Percentiles rank a stretch among this genome's conserved stretches.
Evolutionary conservation across 2,329 filamentous ascomycete genomes (phyloP).

Genomic region (Fusarium graminum): DNA sequence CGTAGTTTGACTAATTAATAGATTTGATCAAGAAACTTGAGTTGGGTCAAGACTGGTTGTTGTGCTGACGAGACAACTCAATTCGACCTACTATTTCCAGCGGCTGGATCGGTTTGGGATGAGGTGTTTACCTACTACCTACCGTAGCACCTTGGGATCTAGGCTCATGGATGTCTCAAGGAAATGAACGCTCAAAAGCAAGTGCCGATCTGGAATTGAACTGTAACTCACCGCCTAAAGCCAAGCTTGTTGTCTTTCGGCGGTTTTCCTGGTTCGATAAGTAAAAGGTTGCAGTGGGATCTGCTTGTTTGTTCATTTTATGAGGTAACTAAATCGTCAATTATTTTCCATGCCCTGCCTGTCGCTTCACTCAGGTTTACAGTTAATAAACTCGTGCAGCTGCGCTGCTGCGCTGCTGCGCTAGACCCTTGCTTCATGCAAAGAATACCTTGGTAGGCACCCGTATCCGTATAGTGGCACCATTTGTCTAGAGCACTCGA

Average conservation of each 20-base stretch:
- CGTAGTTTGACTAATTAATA: constrained; percentile 3
- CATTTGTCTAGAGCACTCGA: constrained; percentile 29
- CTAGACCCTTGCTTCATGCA: constrained; percentile 41
- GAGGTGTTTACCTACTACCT: constrained; percentile 21
- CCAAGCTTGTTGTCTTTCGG: constrained; percentile 16
- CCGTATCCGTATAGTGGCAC: constrained; percentile 12
- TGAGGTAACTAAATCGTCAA: constrained; percentile 43
- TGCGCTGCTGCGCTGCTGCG: constrained; percentile 39
- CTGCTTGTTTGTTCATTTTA: constrained; percentile 41
- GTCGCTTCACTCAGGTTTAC: constrained; percentile 1
- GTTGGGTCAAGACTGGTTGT: constrained; percentile 3
- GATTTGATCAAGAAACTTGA: constrained; percentile 12
- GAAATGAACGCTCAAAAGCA: constrained; percentile 34
- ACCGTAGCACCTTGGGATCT: constrained; percentile 30
- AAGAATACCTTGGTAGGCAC: constrained; percentile 25
- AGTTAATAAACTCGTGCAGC: constrained; percentile 41
- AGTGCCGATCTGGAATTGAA: constrained; percentile 28
- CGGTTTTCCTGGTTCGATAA: constrained; percentile 15
- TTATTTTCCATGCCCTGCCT: constrained; percentile 22
- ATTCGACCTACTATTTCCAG: constrained; percentile 25
- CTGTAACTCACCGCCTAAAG: constrained; percentile 40
- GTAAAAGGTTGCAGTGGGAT: constrained; percentile 4
- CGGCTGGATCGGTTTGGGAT: constrained; percentile 40
- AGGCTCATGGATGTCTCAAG: constrained; percentile 30
- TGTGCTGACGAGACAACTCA: not conserved